Base-by-base conservation (phyloP, 805 yeast genomes). In the Lachancea thermotolerans region DNA sequence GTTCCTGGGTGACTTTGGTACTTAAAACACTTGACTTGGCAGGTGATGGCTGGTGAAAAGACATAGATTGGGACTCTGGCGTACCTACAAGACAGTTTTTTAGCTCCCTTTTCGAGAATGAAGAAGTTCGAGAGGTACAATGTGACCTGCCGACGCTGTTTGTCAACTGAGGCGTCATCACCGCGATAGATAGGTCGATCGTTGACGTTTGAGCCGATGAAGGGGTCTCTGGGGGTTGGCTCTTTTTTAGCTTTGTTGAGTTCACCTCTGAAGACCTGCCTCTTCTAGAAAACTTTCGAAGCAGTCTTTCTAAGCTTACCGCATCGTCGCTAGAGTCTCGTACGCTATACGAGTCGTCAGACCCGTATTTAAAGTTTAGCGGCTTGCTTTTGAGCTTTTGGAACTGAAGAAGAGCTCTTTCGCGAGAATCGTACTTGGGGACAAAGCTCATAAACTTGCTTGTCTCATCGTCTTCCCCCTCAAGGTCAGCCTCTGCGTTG, bases 331-430 rank as follows among this genome's bases (percentile, higher is more conserved):
- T 35, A 10, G 10, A 18, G 25, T 25, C 37, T 14, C 34, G 31
- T 10, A 33, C 10, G 10, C 17, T 27, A 32, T 32, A 33, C 11
- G 37, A 15, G 28, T 38, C 35, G 12, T 31, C 41, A 25, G 28
- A 29, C 17, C 46, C 35, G 30, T 45, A 42, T 25, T 39, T 40
- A 35, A 48, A 38, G 25, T 45, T 34, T 12, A 48, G 29, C 4
- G 57, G 54, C 32, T 53, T 55, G 15, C 53, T 48, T 29, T 49
- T 49, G 4, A 48, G 45, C 39, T 49, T 53, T 11, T 57, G 57
- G 41, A 56, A 56, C 37, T 56, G 59, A 18, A 56, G 35, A 11
- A 53, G 38, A n/a, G 59, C 59, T 30, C 58, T 49, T 45, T 56
- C 55, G 21, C 49, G 52, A 16, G 54, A 25, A 5, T 25, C 17